Conservation (phyloP, 805 yeast species). For the Candida ulmi region DNA sequence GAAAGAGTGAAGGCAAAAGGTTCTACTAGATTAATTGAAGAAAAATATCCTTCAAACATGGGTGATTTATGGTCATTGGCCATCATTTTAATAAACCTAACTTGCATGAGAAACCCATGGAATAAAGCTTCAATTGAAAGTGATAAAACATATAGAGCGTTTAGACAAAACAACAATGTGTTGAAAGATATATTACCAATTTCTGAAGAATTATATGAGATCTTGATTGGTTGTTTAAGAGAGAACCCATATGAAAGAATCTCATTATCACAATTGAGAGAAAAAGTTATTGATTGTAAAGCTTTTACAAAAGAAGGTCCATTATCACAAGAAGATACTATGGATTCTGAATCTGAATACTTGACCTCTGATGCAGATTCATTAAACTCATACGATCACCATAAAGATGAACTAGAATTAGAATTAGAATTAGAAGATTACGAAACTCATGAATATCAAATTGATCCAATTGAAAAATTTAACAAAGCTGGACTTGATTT, state of each 20-base stretch:
- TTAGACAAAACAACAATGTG: conserved; percentile 47
- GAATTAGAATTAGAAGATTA: too few species aligned
- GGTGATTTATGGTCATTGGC: conserved; percentile 90
- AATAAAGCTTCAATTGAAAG: conserved; percentile 57
- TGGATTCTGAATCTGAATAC: neutral
- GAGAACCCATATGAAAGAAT: conserved; percentile 30
- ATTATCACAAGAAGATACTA: conserved; percentile 11
- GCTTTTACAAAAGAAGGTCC: conserved; percentile 18
- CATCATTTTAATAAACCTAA: conserved; percentile 70
- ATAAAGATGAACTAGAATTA: neutral
- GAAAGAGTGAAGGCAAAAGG: conserved; percentile 51
- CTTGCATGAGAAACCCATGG: conserved; percentile 90
- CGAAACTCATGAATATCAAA: neutral
- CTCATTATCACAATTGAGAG: conserved; percentile 15
- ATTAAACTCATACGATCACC: conserved; percentile 1
- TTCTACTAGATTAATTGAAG: conserved; percentile 15
- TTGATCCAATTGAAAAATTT: neutral
- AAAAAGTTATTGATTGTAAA: conserved; percentile 11
- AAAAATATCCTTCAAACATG: conserved; percentile 56
- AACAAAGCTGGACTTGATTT: too few species aligned
- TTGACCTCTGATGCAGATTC: conserved; percentile 1
- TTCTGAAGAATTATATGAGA: conserved; percentile 50
- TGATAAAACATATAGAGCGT: conserved; percentile 63
- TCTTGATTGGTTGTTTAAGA: conserved; percentile 34
- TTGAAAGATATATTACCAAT: conserved; percentile 68